Base-by-base conservation (phyloP, 257 asterid genomes). In the Pogostemon cablin region DNA sequence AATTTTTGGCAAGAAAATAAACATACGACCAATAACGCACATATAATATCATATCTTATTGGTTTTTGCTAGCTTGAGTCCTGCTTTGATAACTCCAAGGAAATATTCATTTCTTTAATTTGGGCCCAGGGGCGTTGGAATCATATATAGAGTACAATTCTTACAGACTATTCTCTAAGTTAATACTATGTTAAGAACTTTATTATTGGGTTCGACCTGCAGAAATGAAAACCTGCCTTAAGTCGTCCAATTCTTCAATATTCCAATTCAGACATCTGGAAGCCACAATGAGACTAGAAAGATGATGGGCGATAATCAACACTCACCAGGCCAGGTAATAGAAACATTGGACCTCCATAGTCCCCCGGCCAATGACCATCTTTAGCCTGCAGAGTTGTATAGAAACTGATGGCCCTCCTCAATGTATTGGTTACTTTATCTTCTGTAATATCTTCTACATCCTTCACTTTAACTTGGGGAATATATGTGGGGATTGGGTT, bases 361-460 rank as follows among this genome's bases (percentile, higher is more conserved):
- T 95, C 99, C 69, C 99, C 99, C 9, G 98, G 81, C 99, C 99
- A 95, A 41, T 95, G 97, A 68, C 99, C 99, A 74, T 95, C 99
- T 38, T 73, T 73, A 75, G 90, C 90, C 83, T 91, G 98, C 71
- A 91, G 80, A 65, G 95, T 88, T 62, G 98, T 91, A 75, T 95
- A 83, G 81, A 85, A 91, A 72, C 78, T 44, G 73, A 95, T 74
- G 25, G 95, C 98, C 73, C 98, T 89, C 83, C 81, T 95, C 82
- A 95, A 68, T 3, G 97, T 86, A 71, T 65, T 81, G 62, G 86
- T 75, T 62, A 95, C 93, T 77, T 79, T 84, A 39, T 86, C 97
- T 72, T 86, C 95, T 62, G 97, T 89, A 75, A 95, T 85, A 69
- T 88, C 96, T 80, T 83, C 92, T 20, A 56, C 61, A 9, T 87